These are phyloP conservation scores for Colletotrichum agaves DNA, from an alignment of 2,329 filamentous ascomycete species.

Conservation along the genomic window DNA sequence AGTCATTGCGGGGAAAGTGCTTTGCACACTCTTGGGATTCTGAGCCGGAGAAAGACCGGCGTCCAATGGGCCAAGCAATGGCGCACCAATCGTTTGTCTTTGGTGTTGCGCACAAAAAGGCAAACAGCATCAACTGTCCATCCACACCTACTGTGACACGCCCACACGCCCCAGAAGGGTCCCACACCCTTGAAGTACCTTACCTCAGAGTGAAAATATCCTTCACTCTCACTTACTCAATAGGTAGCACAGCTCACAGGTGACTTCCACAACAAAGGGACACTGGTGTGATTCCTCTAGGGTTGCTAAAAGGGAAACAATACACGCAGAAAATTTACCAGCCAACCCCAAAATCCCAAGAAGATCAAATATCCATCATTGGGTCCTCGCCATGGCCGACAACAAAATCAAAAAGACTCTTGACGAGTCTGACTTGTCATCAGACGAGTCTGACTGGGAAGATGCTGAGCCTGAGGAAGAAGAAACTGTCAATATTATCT, in stretches of 20 bases:
- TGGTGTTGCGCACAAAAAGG: constrained; percentile 4
- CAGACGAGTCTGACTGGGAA: constrained; percentile 62
- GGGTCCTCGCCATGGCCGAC: constrained; percentile 11
- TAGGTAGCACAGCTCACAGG: too few relatives aligned
- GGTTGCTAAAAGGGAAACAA: too few relatives aligned
- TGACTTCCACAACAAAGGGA: too few relatives aligned
- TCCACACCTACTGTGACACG: too few relatives aligned
- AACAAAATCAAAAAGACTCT: background rate
- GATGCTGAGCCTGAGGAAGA: constrained; percentile 71
- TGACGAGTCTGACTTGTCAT: constrained; percentile 37
- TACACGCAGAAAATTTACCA: too few relatives aligned
- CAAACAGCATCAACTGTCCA: background rate
- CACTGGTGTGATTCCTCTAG: too few relatives aligned
- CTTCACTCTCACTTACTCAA: too few relatives aligned
- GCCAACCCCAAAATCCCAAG: background rate
- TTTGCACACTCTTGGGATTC: background rate
- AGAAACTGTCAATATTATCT: constrained; percentile 70
- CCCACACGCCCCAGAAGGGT: background rate
- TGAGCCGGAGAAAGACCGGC: constrained; percentile 12
- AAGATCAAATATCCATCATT: background rate
- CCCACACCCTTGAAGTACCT: background rate
- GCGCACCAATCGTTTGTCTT: background rate
- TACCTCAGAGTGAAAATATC: too few relatives aligned
- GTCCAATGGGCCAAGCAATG: background rate
- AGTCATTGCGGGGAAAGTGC: background rate